phyloP scores from a whole-genome alignment of 805 yeast genomes.

The Pichia rugopelliculosa region DNA sequence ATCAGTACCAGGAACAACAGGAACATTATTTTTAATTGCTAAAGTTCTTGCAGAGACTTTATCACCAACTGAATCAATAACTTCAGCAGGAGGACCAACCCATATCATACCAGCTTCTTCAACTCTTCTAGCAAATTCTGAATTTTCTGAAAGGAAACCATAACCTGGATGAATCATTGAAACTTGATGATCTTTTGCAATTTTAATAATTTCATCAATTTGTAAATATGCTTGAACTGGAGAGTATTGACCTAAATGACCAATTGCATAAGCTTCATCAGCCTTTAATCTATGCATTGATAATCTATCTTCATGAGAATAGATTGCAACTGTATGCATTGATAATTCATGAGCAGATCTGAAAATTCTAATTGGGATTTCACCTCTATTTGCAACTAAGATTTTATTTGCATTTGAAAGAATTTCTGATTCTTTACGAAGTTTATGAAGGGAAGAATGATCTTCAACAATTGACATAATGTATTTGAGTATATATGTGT shows the following conservation, averaged over 20 bases:
- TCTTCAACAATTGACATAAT: constrained; percentile 29
- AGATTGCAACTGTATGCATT: constrained; percentile 95
- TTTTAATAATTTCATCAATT: constrained; percentile 86
- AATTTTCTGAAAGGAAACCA: constrained; percentile 84
- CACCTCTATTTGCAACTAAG: constrained; percentile 80
- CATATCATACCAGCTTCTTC: constrained; percentile 87
- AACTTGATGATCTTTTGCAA: constrained; percentile 71
- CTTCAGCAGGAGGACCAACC: constrained; percentile 87
- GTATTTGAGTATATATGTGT: too few species aligned
- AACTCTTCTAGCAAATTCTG: constrained; percentile 89
- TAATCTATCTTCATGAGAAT: constrained; percentile 90
- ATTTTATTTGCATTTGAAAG: constrained; percentile 52
- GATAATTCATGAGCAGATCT: constrained; percentile 96
- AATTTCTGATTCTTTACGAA: constrained; percentile 37
- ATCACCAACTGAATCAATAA: constrained; percentile 94
- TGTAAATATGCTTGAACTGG: constrained; percentile 96
- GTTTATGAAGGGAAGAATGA: constrained; percentile 27
- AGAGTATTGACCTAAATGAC: constrained; percentile 78
- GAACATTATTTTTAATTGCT: constrained; percentile 77
- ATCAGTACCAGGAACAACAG: constrained; percentile 95
- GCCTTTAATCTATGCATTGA: constrained; percentile 94
- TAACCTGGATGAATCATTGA: constrained; percentile 92
- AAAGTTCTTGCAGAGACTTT: constrained; percentile 89
- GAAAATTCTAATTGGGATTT: constrained; percentile 81
- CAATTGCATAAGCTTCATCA: constrained; percentile 89